These are phyloP conservation scores for Acephala macrosclerotiorum DNA, from an alignment of 2,329 filamentous ascomycete species.

Conservation along the genomic window DNA sequence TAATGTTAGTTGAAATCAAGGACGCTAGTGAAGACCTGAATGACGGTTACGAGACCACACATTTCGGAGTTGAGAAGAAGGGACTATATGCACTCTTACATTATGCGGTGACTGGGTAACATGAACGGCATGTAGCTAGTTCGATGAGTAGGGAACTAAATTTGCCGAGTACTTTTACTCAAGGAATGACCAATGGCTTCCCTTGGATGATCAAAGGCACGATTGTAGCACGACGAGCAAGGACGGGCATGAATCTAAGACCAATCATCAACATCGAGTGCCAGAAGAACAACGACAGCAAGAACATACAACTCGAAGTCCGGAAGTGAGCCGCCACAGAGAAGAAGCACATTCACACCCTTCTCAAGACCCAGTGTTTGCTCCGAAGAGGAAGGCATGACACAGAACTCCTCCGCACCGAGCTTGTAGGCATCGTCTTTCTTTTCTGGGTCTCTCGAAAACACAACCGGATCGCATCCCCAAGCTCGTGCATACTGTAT, in stretches of 20 bases:
- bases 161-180: background rate
- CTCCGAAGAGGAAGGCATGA: constrained; percentile 46
- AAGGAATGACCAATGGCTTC: constrained; percentile 24
- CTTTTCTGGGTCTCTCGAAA: constrained; percentile 65
- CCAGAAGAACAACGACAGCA: too few relatives aligned
- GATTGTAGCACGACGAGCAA: constrained; percentile 27
- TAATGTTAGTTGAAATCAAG: background rate
- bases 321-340: constrained; percentile 20
- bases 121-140: constrained; percentile 27
- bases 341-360: constrained; percentile 24
- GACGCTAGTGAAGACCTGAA: background rate
- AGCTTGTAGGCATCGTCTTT: constrained; percentile 63
- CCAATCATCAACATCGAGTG: background rate
- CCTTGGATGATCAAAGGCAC: constrained; percentile 27
- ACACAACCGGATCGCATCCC: constrained; percentile 66
- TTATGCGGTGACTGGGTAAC: constrained; percentile 25
- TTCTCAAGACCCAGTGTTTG: constrained; percentile 1
- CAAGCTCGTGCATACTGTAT: constrained; percentile 67
- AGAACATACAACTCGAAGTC: constrained; percentile 25
- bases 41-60: too few relatives aligned
- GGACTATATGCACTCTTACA: background rate
- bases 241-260: constrained; percentile 19
- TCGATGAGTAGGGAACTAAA: background rate
- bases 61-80: background rate
- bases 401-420: constrained; percentile 65